A percentile compares a stretch with the other conserved stretches of the same genome.
Conservation (phyloP, 352 stramenopile genomes). For the Phytophthora ramorum region DNA sequence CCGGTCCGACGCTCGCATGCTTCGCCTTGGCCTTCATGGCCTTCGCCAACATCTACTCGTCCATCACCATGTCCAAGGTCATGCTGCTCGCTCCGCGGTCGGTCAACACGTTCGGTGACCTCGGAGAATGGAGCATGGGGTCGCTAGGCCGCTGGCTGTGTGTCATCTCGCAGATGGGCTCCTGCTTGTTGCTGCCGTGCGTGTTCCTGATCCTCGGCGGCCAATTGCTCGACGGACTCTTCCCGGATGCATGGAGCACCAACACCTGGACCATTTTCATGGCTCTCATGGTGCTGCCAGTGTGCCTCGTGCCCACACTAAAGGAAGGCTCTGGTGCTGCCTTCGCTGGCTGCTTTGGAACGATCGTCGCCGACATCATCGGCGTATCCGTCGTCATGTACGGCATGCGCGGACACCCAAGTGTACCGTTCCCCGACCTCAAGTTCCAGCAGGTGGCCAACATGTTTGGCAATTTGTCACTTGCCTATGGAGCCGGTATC, state of each 20-base stretch:
- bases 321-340: constrained; percentile 64
- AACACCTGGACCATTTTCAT: constrained; percentile 73
- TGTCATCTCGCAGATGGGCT: constrained; percentile 59
- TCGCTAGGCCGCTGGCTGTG: constrained; percentile 53
- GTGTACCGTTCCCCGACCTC: constrained; percentile 50
- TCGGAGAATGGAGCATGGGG: constrained; percentile 66
- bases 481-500: constrained; percentile 68
- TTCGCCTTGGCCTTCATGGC: constrained; percentile 68
- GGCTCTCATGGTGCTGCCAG: constrained; percentile 50
- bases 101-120: constrained; percentile 62
- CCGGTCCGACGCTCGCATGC: constrained; percentile 48
- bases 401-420: constrained; percentile 58
- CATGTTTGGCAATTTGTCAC: constrained; percentile 68
- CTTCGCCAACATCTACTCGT: constrained; percentile 67
- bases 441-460: constrained; percentile 60
- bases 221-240: constrained; percentile 55
- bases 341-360: constrained; percentile 61
- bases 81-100: constrained; percentile 56
- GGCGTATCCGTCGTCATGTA: constrained; percentile 54
- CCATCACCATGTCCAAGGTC: constrained; percentile 58
- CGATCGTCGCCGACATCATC: constrained; percentile 63
- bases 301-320: constrained; percentile 63
- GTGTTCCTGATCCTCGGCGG: constrained; percentile 67
- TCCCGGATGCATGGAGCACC: constrained; percentile 54
- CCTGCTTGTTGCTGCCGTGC: constrained; percentile 56